phyloP scores from a whole-genome alignment of 1,139 yeast species.

The Pichia sp. region DNA sequence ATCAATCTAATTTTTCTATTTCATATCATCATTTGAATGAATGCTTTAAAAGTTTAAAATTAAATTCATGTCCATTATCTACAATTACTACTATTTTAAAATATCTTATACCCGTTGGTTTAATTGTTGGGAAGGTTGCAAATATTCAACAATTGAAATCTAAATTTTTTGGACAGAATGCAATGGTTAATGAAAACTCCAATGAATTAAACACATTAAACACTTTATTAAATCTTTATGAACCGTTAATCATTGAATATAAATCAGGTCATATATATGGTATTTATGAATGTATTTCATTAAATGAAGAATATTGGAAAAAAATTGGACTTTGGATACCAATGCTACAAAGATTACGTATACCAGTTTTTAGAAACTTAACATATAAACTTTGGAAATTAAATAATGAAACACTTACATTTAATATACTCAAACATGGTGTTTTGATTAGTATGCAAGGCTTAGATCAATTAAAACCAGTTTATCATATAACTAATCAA shows the following conservation, averaged over 20 bases:
- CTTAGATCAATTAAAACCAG: background rate
- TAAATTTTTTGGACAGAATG: background rate
- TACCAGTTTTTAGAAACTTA: conserved; percentile 44
- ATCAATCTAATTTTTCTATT: conserved; percentile 50
- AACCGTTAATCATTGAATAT: conserved; percentile 32
- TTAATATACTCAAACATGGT: conserved; percentile 16
- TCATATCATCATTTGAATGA: conserved; percentile 57
- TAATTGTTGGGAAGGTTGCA: conserved; percentile 48
- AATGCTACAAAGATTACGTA: conserved; percentile 37
- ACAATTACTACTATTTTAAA: conserved; percentile 40
- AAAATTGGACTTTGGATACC: conserved; percentile 33
- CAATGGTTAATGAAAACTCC: too few species aligned
- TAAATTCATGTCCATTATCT: conserved; percentile 24
- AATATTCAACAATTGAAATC: conserved; percentile 26
- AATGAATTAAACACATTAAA: background rate
- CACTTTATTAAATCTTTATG: background rate
- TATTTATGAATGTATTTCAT: conserved; percentile 31
- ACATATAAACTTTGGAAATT: conserved; percentile 28
- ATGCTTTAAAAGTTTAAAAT: conserved; percentile 44
- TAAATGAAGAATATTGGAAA: conserved; percentile 35
- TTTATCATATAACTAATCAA: conserved; percentile 5
- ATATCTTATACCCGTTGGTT: conserved; percentile 51
- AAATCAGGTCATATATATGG: conserved; percentile 37
- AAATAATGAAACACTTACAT: conserved; percentile 12
- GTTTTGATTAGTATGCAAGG: conserved; percentile 18